Conservation (phyloP, 2,329 filamentous ascomycete species). For the Colletotrichum melonis region DNA sequence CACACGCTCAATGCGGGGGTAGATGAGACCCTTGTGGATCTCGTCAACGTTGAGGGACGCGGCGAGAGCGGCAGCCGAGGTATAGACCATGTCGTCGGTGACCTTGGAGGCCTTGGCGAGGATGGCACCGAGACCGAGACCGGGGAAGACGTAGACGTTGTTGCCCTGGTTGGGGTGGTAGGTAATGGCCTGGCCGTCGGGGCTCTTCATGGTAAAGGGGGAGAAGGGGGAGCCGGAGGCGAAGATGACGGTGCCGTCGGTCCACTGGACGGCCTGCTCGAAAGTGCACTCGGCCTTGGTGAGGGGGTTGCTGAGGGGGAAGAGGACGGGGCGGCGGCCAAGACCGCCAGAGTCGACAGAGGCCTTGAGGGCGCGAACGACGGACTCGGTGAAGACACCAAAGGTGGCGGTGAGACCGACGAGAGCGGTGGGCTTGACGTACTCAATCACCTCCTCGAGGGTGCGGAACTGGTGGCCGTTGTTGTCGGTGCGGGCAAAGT, state of each 20-base stretch:
- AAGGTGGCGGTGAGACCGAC: constrained; percentile 95
- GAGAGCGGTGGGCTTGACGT: constrained; percentile 93
- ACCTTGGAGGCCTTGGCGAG: constrained; percentile 87
- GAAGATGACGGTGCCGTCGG: constrained; percentile 91
- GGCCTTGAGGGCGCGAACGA: constrained; percentile 77
- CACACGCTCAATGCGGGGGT: constrained; percentile 91
- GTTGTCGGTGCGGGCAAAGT: constrained; percentile 75
- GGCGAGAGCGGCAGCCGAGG: constrained; percentile 84
- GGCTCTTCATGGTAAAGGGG: constrained; percentile 72
- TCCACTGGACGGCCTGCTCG: constrained; percentile 91
- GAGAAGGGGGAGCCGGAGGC: constrained; percentile 95
- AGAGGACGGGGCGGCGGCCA: constrained; percentile 88
- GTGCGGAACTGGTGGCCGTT: constrained; percentile 78
- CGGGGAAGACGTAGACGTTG: constrained; percentile 94
- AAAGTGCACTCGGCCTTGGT: constrained; percentile 98
- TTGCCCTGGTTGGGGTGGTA: constrained; percentile 88
- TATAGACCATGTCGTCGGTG: constrained; percentile 97
- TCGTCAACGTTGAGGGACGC: constrained; percentile 85
- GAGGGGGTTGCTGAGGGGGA: constrained; percentile 95
- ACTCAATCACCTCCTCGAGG: constrained; percentile 91
- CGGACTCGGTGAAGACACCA: constrained; percentile 90
- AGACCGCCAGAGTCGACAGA: constrained; percentile 71
- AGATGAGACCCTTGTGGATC: constrained; percentile 84
- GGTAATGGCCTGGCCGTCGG: constrained; percentile 68
- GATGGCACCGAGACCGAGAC: constrained; percentile 93